Conservation (phyloP, 805 yeast genomes). For the Starmerella roubikii region DNA sequence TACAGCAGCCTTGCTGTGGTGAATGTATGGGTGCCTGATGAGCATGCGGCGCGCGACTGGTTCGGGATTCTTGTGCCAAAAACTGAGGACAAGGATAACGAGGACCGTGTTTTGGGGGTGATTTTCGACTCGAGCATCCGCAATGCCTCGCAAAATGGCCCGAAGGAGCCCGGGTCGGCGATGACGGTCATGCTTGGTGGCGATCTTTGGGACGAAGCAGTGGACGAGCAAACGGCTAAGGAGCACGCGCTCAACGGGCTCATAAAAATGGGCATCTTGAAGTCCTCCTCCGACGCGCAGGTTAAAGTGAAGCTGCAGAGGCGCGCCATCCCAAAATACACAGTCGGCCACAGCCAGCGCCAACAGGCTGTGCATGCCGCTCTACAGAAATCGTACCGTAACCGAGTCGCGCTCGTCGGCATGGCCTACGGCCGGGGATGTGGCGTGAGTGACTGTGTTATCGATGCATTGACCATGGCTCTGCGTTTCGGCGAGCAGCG, state of each 20-base stretch:
- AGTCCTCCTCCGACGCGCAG: conserved; percentile 17
- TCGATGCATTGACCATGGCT: conserved; percentile 50
- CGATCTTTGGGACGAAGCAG: conserved; percentile 37
- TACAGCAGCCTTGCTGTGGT: conserved; percentile 49
- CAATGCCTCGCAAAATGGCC: conserved; percentile 27
- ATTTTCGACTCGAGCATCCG: conserved; percentile 84
- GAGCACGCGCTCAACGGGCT: conserved; percentile 30
- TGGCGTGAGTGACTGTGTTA: conserved; percentile 80
- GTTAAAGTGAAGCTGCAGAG: conserved; percentile 29
- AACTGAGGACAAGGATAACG: conserved; percentile 31
- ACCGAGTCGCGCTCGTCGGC: conserved; percentile 52
- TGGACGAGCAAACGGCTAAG: conserved; percentile 16
- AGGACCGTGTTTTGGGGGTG: conserved; percentile 60
- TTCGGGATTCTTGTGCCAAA: conserved; percentile 84
- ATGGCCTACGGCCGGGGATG: conserved; percentile 68
- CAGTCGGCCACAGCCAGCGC: conserved; percentile 49
- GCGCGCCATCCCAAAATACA: conserved; percentile 67
- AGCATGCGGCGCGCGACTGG: conserved; percentile 36
- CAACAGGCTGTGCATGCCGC: conserved; percentile 27
- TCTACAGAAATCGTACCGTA: conserved; percentile 28
- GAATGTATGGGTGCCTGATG: conserved; percentile 46
- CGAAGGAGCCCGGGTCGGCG: conserved; percentile 38
- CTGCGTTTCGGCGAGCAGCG: conserved; percentile 24
- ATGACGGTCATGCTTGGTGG: conserved; percentile 90
- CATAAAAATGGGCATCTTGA: conserved; percentile 25